Evolutionary conservation across 108 stramenopile genomes (phyloP).

Genomic region (Cyclotella atomus): DNA sequence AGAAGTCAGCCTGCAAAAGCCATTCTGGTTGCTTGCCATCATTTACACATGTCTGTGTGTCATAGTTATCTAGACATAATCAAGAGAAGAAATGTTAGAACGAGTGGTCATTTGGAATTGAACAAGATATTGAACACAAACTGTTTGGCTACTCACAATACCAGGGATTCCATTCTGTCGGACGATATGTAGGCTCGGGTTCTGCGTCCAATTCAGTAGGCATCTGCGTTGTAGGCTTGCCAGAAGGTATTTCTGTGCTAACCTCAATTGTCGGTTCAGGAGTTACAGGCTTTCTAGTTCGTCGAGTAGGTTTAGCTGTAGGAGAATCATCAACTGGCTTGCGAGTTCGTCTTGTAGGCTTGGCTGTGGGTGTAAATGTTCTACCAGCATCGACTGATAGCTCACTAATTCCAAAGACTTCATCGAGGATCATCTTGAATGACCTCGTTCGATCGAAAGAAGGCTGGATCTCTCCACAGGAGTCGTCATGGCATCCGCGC

Average conservation of each 20-base stretch:
- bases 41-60: conserved; percentile 5
- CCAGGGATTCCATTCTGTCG: conserved; percentile 7
- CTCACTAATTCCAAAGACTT: not conserved
- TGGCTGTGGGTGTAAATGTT: not conserved
- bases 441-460: not conserved
- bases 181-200: not conserved
- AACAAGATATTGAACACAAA: no score
- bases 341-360: conserved; percentile 3
- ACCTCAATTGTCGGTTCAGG: not conserved
- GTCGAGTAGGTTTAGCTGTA: not conserved
- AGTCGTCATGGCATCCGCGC: conserved; percentile 5
- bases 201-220: not conserved
- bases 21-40: conserved; percentile 8
- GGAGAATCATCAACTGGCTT: not conserved
- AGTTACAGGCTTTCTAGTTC: not conserved
- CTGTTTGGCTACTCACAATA: conserved; percentile 15
- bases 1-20: not conserved
- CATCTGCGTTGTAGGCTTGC: not conserved
- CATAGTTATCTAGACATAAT: not conserved
- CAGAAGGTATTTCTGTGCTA: not conserved
- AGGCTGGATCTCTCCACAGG: not conserved
- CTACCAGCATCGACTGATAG: conserved; percentile 5
- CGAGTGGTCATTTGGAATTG: no score
- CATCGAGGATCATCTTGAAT: conserved; percentile 2
- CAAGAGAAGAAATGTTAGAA: not conserved